Base-by-base conservation (phyloP, 148 eudicot species). In the Chenopodium quinoa region DNA sequence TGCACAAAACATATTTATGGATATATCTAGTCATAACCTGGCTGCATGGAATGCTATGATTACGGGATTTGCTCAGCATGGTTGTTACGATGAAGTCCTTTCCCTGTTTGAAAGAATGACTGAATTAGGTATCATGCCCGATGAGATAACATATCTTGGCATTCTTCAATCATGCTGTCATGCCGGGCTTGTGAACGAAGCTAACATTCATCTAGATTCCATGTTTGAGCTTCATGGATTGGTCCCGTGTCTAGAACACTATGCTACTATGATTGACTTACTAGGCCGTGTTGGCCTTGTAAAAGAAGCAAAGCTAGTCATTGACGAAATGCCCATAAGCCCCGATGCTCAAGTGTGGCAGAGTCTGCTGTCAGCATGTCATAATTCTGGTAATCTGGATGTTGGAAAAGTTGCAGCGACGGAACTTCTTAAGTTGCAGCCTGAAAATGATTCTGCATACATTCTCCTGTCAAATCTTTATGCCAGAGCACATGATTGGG, bases 271-370 rank as follows among this genome's bases (percentile, higher is more conserved):
- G 77, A 71, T 89, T 66, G 90, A 91, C 78, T 77, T 85, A 71
- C 82, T 91, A 46, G 93, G 91, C n/a, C 86, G 89, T 78, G 86
- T 88, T 76, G 91, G 91, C 50, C 89, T 88, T 22, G 62, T 88
- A 32, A 85, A 86, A 76, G 90, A 88, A 82, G 93, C 93, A 63
- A 86, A 84, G 82, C 79, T 71, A 48, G 74, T 81, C 70, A 85
- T 89, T 63, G 88, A 89, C 75, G 82, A 76, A 77, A 91, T 89
- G 91, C 93, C 93, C 32, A 48, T 86, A 48, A 79, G 10, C 67
- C 89, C 89, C 3, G 93, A 91, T 85, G 90, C 93, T 78, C 88
- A 88, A 40, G 85, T 91, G 29, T 91, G 91, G 91, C 93, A 85
- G 79, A 91, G 88, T 82, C 82, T 91, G 72, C 83, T 91, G 67